Base-by-base conservation (phyloP, 306 rosid species). In the Trifolium fragiferum region DNA sequence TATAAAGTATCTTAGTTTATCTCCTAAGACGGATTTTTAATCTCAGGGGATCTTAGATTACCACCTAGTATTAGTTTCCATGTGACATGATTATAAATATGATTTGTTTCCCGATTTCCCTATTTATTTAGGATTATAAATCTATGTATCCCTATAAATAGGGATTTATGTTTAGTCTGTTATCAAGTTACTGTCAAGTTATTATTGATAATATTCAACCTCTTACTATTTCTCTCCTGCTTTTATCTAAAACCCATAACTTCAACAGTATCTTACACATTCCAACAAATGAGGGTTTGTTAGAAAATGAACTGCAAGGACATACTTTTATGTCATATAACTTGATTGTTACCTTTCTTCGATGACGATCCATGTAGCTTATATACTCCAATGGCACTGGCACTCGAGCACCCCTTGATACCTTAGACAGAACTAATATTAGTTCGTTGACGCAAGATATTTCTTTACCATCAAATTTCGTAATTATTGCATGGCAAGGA, bases 401-500 rank as follows among this genome's bases (percentile, higher is more conserved):
- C 40, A 91, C 92, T 46, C 91, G 92, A 70, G 87, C 86, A 67
- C 98, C 98, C 76, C 91, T 84, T 68, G 97, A 88, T 69, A 89
- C 55, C 87, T 89, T 93, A 68, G 89, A 87, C 35, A 93, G 78
- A 85, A 89, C 89, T 43, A 82, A 80, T 27, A 88, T 85, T 72
- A 93, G 80, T 57, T 91, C 94, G 77, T 86, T 89, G 65, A 91
- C 75, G 58, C 72, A 71, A 18, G 92, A 88, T 88, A 93, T 84
- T 84, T 93, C 97, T 82, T 89, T 88, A 64, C 94, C 96, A 74
- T 92, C 96, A 89, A 93, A 87, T 81, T 93, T 93, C 81, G 89
- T 89, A 79, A 93, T 86, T 82, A 93, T 88, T 73, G 98, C 96
- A 86, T 93, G 97, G 44, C 94, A 92, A 68, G 97, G 96, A 85